Percentiles rank a stretch among this genome's conserved stretches.
These are phyloP conservation scores for Phytophthora niederhauseri DNA, from an alignment of 352 stramenopile species.

Conservation along the genomic window DNA sequence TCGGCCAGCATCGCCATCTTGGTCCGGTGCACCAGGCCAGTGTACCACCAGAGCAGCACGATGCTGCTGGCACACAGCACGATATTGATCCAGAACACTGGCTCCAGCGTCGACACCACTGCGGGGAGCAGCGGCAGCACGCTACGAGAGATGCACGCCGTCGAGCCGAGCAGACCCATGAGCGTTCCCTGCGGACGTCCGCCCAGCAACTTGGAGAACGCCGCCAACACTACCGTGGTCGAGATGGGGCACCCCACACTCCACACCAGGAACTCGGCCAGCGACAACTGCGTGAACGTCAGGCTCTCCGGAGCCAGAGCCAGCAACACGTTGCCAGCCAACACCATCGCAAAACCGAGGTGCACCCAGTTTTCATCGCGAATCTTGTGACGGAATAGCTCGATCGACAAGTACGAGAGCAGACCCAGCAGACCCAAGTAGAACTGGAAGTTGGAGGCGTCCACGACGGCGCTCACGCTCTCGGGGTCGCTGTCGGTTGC, in stretches of 20 bases:
- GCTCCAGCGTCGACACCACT: conserved; percentile 56
- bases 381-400: conserved; percentile 67
- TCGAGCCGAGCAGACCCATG: conserved; percentile 74
- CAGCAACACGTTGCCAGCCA: conserved; percentile 58
- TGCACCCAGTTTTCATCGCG: conserved; percentile 73
- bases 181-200: conserved; percentile 68
- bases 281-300: conserved; percentile 49
- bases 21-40: conserved; percentile 47
- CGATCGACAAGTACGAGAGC: conserved; percentile 75
- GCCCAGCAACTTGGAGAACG: conserved; percentile 75
- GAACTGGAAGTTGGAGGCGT: conserved; percentile 83
- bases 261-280: conserved; percentile 74
- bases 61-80: conserved; percentile 58
- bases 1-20: conserved; percentile 52
- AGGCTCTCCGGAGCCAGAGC: conserved; percentile 43
- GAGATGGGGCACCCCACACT: conserved; percentile 81
- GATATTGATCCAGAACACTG: conserved; percentile 78
- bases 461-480: conserved; percentile 51
- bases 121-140: conserved; percentile 70
- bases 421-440: conserved; percentile 71
- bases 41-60: conserved; percentile 66
- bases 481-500: conserved; percentile 59
- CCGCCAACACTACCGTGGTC: conserved; percentile 66
- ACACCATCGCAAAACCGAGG: conserved; percentile 59
- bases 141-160: conserved; percentile 68